Conservation (phyloP, 768 basidiomycete genomes). For the Clavaria fumosa region DNA sequence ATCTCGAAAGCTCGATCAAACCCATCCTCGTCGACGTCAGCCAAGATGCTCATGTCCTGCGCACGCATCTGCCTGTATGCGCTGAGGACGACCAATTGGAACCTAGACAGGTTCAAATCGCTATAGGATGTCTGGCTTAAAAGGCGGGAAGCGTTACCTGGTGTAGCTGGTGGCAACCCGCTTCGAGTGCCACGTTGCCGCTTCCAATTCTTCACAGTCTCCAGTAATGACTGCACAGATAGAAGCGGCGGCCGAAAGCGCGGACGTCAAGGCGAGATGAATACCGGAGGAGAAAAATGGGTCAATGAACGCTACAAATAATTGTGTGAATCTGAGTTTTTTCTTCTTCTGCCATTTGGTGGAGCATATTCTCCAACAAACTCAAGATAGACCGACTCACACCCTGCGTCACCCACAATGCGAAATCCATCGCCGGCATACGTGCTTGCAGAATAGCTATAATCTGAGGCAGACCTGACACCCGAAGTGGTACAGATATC, state of each 20-base stretch:
- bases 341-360: too few species aligned
- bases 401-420: conserved; percentile 51
- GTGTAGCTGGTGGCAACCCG: conserved; percentile 44
- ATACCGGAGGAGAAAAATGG: conserved; percentile 52
- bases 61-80: conserved; percentile 60
- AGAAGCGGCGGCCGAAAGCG: conserved; percentile 38
- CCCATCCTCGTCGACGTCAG: conserved; percentile 52
- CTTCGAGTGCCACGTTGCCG: conserved; percentile 39
- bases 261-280: conserved; percentile 50
- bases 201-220: conserved; percentile 30
- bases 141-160: conserved; percentile 20
- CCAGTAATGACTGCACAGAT: conserved; percentile 40
- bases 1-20: conserved; percentile 54
- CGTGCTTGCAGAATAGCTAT: conserved; percentile 43
- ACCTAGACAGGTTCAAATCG: conserved; percentile 21
- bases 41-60: conserved; percentile 38
- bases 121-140: neutral
- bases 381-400: conserved; percentile 1
- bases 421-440: conserved; percentile 42
- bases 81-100: conserved; percentile 55
- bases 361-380: too few species aligned
- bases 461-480: conserved; percentile 42
- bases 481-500: too few species aligned
- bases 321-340: too few species aligned
- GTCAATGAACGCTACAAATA: conserved; percentile 38